A percentile compares a stretch with the other conserved stretches of the same genome.
Evolutionary conservation across 108 stramenopile species (phyloP).

Genomic region (Mediolabrus comicus): DNA sequence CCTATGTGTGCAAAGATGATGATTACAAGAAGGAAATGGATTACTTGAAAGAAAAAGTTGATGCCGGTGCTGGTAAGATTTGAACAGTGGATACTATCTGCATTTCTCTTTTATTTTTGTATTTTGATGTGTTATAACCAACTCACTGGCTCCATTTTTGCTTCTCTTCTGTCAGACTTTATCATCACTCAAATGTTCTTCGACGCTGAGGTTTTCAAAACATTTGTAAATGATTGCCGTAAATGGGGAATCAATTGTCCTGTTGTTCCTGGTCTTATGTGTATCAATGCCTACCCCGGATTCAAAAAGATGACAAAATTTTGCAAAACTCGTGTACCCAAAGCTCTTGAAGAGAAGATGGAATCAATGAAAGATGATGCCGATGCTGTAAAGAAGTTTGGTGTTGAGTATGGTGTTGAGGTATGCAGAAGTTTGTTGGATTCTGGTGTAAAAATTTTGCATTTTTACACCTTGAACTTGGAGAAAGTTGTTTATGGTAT

Average conservation of each 20-base stretch:
- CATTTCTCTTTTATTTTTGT: background rate
- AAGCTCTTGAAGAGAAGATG: conserved; percentile 74
- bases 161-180: conserved; percentile 68
- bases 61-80: conserved; percentile 92
- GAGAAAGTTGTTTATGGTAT: conserved; percentile 95
- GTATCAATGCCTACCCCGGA: conserved; percentile 95
- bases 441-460: conserved; percentile 80
- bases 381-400: conserved; percentile 85
- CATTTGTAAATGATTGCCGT: conserved; percentile 92
- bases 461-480: conserved; percentile 98
- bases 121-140: background rate
- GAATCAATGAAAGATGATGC: conserved; percentile 91
- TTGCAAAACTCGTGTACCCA: conserved; percentile 98
- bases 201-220: conserved; percentile 89
- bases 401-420: conserved; percentile 91
- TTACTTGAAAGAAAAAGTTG: conserved; percentile 90
- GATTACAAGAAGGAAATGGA: conserved; percentile 97
- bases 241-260: conserved; percentile 91
- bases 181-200: conserved; percentile 99
- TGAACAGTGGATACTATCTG: background rate
- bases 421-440: conserved; percentile 83
- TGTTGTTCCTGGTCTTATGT: conserved; percentile 98
- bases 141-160: too few relatives aligned
- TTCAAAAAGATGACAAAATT: conserved; percentile 98
- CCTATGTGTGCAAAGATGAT: conserved; percentile 89